These are phyloP conservation scores for Phytophthora megakarya DNA, from an alignment of 352 stramenopile species.

Conservation along the genomic window DNA sequence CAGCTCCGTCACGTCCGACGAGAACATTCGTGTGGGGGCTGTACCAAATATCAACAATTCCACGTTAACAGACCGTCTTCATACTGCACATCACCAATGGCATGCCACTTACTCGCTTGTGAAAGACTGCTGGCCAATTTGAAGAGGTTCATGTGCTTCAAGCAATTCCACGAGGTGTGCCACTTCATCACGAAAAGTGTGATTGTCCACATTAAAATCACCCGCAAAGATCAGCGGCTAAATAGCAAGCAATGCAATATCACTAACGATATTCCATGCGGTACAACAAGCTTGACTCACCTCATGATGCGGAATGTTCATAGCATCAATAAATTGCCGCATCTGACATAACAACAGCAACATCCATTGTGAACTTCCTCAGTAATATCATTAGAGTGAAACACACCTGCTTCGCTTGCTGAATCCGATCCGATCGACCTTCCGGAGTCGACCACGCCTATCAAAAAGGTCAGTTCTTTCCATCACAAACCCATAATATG, in stretches of 20 bases:
- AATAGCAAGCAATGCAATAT: constrained; percentile 5
- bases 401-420: constrained; percentile 69
- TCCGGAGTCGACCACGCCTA: constrained; percentile 80
- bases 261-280: neutral
- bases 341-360: constrained; percentile 40
- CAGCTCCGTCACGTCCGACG: constrained; percentile 79
- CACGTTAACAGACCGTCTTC: neutral
- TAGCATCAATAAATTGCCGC: constrained; percentile 61
- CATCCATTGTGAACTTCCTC: neutral
- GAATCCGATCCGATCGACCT: constrained; percentile 60
- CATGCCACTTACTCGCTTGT: constrained; percentile 74
- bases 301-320: constrained; percentile 71
- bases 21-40: constrained; percentile 81
- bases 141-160: constrained; percentile 45
- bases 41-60: neutral
- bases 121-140: constrained; percentile 62
- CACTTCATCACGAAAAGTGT: constrained; percentile 76
- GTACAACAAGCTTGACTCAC: constrained; percentile 25
- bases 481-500: neutral
- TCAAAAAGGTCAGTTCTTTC: neutral
- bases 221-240: constrained; percentile 81
- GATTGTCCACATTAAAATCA: constrained; percentile 88
- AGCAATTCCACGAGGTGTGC: constrained; percentile 63
- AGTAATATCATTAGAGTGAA: neutral
- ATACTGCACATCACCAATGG: neutral